A percentile compares a stretch with the other conserved stretches of the same genome.
Evolutionary conservation across 2,329 filamentous ascomycete species (phyloP).

Genomic region (Fusarium miscanthi): DNA sequence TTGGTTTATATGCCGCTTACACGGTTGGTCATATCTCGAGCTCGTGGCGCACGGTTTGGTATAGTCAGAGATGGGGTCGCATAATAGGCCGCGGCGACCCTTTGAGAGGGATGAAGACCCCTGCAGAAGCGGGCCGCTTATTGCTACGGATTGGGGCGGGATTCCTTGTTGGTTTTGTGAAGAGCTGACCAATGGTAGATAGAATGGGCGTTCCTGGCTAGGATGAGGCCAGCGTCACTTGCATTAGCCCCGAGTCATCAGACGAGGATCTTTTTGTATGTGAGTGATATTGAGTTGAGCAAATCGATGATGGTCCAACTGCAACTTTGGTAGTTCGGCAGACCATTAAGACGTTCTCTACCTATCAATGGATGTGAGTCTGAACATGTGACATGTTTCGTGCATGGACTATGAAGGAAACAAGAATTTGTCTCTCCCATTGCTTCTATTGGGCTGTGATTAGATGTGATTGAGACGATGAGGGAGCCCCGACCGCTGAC

Average conservation of each 20-base stretch:
- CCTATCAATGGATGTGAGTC: not conserved
- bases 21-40: slow-evolving; percentile 16
- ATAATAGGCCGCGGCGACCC: slow-evolving; percentile 38
- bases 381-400: not conserved
- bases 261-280: slow-evolving; percentile 23
- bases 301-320: not conserved
- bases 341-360: not conserved
- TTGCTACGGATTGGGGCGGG: slow-evolving; percentile 32
- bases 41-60: slow-evolving; percentile 20
- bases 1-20: slow-evolving; percentile 9
- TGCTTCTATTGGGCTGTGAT: not conserved
- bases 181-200: slow-evolving; percentile 34
- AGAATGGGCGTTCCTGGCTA: slow-evolving; percentile 37
- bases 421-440: not conserved
- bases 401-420: slow-evolving; percentile 23
- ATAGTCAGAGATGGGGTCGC: slow-evolving; percentile 35
- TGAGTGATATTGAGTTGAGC: slow-evolving; percentile 16
- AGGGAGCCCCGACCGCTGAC: not conserved
- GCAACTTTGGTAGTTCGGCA: not conserved
- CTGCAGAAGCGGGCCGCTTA: slow-evolving; percentile 45
- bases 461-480: slow-evolving; percentile 19
- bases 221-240: slow-evolving; percentile 44
- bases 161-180: slow-evolving; percentile 36
- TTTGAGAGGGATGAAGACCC: slow-evolving; percentile 34
- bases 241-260: slow-evolving; percentile 43